phyloP scores from a whole-genome alignment of 1,284 basidiomycete species.

The Leucoagaricus sp. region DNA sequence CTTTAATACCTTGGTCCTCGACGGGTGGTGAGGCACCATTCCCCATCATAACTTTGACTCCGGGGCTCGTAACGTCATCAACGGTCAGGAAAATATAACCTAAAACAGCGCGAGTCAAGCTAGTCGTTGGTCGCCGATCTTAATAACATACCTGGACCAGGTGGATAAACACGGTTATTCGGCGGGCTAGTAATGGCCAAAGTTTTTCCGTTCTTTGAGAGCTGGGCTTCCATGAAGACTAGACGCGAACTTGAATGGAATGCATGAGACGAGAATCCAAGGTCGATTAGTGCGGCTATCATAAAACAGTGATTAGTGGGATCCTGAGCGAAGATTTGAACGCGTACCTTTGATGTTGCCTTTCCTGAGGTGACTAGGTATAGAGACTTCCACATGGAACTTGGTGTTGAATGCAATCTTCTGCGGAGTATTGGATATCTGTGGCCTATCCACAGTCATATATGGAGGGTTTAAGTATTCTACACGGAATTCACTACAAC shows the following conservation, averaged over 20 bases:
- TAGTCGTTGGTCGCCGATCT: background rate
- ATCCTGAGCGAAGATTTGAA: no score
- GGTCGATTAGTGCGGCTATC: constrained; percentile 73
- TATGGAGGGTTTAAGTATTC: constrained; percentile 60
- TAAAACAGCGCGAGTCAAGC: background rate
- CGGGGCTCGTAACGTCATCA: no score
- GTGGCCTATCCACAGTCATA: no score
- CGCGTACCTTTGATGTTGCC: constrained; percentile 10
- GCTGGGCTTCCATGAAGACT: no score
- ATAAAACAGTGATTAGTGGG: no score
- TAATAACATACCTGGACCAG: constrained; percentile 62
- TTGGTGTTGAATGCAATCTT: no score
- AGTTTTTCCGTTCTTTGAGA: constrained; percentile 47
- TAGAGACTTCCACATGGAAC: no score
- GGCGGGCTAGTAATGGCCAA: constrained; percentile 51
- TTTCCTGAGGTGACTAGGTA: constrained; percentile 1
- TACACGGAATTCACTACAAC: constrained; percentile 82
- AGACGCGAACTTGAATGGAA: constrained; percentile 74
- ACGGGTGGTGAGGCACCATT: constrained; percentile 60
- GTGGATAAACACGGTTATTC: constrained; percentile 66
- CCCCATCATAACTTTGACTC: no score
- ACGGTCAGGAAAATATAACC: no score
- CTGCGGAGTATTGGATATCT: no score
- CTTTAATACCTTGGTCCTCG: constrained; percentile 46
- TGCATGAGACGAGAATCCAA: constrained; percentile 77